Conservation (phyloP, 805 yeast genomes). For the Sugiyamaella qingdaonensis region DNA sequence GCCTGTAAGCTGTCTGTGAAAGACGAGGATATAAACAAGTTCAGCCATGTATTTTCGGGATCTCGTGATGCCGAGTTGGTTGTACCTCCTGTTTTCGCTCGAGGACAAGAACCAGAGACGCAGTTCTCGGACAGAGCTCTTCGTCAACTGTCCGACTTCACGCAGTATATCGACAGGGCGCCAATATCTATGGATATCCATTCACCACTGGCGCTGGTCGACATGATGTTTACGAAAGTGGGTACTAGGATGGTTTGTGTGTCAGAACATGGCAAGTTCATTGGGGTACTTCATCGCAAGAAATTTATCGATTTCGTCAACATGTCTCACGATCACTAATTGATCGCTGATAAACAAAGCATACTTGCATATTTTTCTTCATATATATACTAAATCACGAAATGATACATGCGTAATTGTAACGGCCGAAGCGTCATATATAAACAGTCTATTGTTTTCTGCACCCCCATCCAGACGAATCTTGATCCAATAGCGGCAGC, state of each 20-base stretch:
- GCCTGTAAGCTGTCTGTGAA: slow-evolving; percentile 23
- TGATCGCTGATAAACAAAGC: not conserved
- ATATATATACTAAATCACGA: not conserved
- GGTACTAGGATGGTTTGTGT: slow-evolving; percentile 49
- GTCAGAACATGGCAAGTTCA: slow-evolving; percentile 43
- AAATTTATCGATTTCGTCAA: slow-evolving; percentile 43
- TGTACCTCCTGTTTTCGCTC: not conserved
- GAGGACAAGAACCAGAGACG: not conserved
- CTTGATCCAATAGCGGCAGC: slow-evolving; percentile 65
- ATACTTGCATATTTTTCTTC: too few relatives aligned
- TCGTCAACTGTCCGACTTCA: slow-evolving; percentile 34
- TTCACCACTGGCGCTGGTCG: slow-evolving; percentile 48
- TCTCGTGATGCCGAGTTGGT: slow-evolving; percentile 2
- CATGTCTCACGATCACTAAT: not conserved
- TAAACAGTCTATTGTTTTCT: slow-evolving; percentile 4
- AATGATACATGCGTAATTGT: not conserved
- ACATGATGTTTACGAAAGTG: slow-evolving; percentile 47
- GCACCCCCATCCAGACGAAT: slow-evolving; percentile 21
- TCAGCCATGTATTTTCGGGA: slow-evolving; percentile 19
- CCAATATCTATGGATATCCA: slow-evolving; percentile 47
- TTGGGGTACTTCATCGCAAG: slow-evolving; percentile 52
- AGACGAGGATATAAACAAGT: slow-evolving; percentile 20
- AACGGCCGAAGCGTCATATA: not conserved
- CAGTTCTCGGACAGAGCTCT: not conserved
- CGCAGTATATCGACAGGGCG: slow-evolving; percentile 40